These are phyloP conservation scores for Boletus smithii DNA, from an alignment of 1,284 basidiomycete genomes.

Conservation along the genomic window DNA sequence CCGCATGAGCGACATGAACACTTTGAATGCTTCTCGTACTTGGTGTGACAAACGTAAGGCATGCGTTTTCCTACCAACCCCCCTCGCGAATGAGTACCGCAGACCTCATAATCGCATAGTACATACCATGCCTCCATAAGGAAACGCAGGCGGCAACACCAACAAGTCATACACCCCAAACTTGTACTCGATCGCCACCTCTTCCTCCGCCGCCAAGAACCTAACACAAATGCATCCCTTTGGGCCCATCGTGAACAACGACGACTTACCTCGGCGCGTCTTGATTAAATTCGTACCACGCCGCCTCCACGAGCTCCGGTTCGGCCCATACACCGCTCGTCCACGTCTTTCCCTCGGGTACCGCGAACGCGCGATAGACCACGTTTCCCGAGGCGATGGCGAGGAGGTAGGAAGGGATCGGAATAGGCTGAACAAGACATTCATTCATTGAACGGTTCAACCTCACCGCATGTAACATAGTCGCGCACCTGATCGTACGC, in stretches of 20 bases:
- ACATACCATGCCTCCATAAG: constrained; percentile 81
- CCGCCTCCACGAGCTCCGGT: constrained; percentile 75
- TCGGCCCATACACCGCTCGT: constrained; percentile 87
- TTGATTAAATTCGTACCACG: constrained; percentile 86
- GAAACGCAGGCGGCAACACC: constrained; percentile 92
- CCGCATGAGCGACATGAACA: no score
- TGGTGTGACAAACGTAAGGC: constrained; percentile 84
- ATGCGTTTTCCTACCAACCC: constrained; percentile 84
- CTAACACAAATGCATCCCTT: no score
- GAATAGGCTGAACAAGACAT: constrained; percentile 54
- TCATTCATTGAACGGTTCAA: no score
- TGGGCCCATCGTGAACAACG: no score
- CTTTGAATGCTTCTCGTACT: constrained; percentile 52
- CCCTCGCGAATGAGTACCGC: constrained; percentile 11
- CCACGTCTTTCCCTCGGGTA: constrained; percentile 65
- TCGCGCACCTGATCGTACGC: constrained; percentile 61
- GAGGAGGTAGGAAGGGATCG: constrained; percentile 84
- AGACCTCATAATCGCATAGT: constrained; percentile 12
- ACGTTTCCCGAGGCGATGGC: constrained; percentile 86
- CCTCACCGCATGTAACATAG: no score
- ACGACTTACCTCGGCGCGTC: constrained; percentile 66
- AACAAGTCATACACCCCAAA: constrained; percentile 92
- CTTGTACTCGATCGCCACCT: constrained; percentile 68
- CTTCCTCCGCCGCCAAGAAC: constrained; percentile 68
- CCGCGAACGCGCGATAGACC: constrained; percentile 66